Percentiles rank a stretch among this genome's conserved stretches.
These are phyloP conservation scores for Pyrenophora seminiperda DNA, from an alignment of 2,329 filamentous ascomycete genomes.

Conservation along the genomic window DNA sequence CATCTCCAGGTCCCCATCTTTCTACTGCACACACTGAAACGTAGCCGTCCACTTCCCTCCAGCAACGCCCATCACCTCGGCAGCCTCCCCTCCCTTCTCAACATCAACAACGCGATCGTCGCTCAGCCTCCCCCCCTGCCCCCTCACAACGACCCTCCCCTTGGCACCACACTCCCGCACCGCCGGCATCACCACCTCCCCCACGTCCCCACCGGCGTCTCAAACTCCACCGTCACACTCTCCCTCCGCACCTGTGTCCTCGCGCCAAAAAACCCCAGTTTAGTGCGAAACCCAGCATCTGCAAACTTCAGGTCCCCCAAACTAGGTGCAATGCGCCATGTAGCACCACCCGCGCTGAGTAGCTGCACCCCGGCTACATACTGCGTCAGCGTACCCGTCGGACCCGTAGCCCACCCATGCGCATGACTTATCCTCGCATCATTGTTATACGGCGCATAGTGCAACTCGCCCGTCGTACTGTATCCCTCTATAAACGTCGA, in stretches of 20 bases:
- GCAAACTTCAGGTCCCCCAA: constrained; percentile 45
- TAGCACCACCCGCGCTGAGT: constrained; percentile 43
- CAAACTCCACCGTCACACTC: constrained; percentile 32
- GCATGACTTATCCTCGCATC: constrained; percentile 56
- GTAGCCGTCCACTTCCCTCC: constrained; percentile 34
- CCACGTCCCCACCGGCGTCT: constrained; percentile 39
- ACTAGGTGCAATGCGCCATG: constrained; percentile 46
- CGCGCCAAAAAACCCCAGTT: constrained; percentile 46
- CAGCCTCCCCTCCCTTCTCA: constrained; percentile 13
- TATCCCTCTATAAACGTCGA: constrained; percentile 60
- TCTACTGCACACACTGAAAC: constrained; percentile 18
- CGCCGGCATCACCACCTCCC: constrained; percentile 36
- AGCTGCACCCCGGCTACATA: constrained; percentile 52
- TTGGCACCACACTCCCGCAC: constrained; percentile 24
- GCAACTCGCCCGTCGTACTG: constrained; percentile 51
- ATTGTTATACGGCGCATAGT: constrained; percentile 58
- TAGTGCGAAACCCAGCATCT: constrained; percentile 48
- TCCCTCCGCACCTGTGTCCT: constrained; percentile 28
- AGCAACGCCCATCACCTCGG: constrained; percentile 20
- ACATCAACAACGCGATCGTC: constrained; percentile 26
- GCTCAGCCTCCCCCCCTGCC: constrained; percentile 18
- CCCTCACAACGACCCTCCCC: constrained; percentile 27
- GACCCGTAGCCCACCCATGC: constrained; percentile 59
- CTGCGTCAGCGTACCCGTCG: constrained; percentile 52
- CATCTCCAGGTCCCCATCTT: too few species aligned